Evolutionary conservation across 2,329 filamentous ascomycete species (phyloP).

Genomic region (Apiospora kogelbergensis): DNA sequence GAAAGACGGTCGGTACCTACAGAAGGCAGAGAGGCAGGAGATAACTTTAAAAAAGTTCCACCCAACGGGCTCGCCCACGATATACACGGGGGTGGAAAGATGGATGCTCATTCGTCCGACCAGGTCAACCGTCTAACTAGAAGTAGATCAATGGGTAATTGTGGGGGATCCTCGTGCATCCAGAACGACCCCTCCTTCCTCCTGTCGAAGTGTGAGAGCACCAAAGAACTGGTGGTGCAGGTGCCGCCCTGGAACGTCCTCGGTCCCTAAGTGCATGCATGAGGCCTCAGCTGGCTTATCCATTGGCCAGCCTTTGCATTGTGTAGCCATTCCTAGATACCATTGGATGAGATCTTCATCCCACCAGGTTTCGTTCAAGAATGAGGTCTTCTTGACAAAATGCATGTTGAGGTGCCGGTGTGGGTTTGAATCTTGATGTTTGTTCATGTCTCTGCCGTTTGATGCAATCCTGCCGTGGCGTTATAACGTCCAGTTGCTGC

Average conservation of each 20-base stretch:
- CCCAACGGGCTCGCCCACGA: constrained; percentile 21
- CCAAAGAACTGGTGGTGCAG: not conserved
- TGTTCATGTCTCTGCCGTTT: not conserved
- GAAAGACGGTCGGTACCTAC: not conserved
- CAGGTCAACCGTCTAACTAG: not conserved
- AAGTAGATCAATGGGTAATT: not conserved
- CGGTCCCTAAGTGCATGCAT: not conserved
- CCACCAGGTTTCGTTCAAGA: not conserved
- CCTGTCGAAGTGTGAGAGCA: not conserved
- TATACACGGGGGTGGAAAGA: constrained; percentile 21
- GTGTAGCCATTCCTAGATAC: not conserved
- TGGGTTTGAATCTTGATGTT: not conserved
- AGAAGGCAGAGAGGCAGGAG: not conserved
- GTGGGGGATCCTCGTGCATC: not conserved
- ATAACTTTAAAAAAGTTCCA: not conserved
- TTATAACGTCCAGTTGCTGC: not conserved
- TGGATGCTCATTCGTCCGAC: constrained; percentile 20
- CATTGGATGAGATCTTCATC: not conserved
- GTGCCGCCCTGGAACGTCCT: not conserved
- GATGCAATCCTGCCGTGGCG: not conserved
- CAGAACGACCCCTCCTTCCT: not conserved
- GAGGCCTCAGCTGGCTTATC: not conserved
- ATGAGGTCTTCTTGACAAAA: too few relatives aligned
- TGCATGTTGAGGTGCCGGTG: not conserved
- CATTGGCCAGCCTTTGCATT: not conserved